phyloP scores from a whole-genome alignment of 345 rosid species.

The Rhodamnia rubescens region DNA sequence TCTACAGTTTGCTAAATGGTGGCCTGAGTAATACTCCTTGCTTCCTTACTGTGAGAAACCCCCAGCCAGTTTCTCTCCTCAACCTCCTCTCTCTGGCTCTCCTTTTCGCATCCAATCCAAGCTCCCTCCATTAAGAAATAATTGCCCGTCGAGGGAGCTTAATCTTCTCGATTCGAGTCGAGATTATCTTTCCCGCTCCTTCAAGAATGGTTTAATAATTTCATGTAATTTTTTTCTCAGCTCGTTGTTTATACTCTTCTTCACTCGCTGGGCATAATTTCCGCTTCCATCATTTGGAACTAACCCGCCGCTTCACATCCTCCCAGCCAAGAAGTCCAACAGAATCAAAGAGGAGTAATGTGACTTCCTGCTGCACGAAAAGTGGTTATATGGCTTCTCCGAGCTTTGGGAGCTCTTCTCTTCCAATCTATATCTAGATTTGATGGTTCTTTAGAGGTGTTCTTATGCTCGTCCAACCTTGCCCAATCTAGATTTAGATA shows the following conservation, averaged over 20 bases:
- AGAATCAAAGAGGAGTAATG: neutral
- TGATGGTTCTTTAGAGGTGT: neutral
- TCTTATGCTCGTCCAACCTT: neutral
- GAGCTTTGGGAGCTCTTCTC: neutral
- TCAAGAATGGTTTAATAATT: neutral
- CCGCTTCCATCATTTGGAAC: neutral
- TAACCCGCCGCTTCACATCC: neutral
- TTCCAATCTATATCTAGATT: neutral
- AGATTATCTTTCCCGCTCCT: neutral
- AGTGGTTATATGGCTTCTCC: neutral
- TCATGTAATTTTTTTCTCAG: accelerated
- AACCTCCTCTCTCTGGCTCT: neutral
- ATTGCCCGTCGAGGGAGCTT: neutral
- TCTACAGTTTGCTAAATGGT: neutral
- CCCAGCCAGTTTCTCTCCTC: neutral
- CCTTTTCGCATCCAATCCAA: neutral
- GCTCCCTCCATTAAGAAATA: neutral
- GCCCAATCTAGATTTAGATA: neutral
- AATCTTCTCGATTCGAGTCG: neutral
- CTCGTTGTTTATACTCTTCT: too few relatives aligned
- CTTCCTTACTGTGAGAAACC: too few relatives aligned
- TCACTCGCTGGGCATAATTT: neutral
- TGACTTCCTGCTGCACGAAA: neutral
- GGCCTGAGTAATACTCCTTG: neutral
- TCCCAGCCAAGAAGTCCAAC: neutral